phyloP scores from a whole-genome alignment of 2,329 filamentous ascomycete species.

The Arthrobotrys sphaeroides region DNA sequence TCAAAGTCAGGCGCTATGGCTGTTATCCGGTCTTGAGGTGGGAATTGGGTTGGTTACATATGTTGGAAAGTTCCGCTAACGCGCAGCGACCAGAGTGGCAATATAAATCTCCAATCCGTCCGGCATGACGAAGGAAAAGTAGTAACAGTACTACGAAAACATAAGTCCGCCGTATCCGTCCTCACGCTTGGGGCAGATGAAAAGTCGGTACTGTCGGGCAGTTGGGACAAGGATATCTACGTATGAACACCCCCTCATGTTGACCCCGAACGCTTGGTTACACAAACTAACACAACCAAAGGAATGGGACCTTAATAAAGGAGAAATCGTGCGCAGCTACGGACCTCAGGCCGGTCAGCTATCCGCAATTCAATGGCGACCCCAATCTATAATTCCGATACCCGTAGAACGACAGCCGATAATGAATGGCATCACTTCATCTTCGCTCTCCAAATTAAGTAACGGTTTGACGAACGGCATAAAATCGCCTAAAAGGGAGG shows the following conservation, averaged over 20 bases:
- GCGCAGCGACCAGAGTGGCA: conserved; percentile 69
- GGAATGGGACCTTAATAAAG: conserved; percentile 94
- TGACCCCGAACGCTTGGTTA: not conserved
- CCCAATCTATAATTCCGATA: conserved; percentile 76
- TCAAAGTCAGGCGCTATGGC: conserved; percentile 88
- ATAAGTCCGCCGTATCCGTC: conserved; percentile 91
- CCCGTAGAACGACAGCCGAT: conserved; percentile 69
- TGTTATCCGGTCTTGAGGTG: conserved; percentile 82
- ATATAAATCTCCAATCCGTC: conserved; percentile 91
- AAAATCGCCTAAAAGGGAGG: conserved; percentile 41
- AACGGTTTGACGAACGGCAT: conserved; percentile 56
- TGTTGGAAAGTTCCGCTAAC: not conserved
- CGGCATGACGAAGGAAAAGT: conserved; percentile 93
- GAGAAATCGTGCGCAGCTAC: conserved; percentile 78
- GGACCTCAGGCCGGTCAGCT: conserved; percentile 79
- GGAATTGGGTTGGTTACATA: not conserved
- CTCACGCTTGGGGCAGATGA: conserved; percentile 84
- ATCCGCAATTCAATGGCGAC: conserved; percentile 84
- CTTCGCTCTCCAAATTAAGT: conserved; percentile 55
- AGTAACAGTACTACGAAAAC: conserved; percentile 80
- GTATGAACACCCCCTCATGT: conserved; percentile 9
- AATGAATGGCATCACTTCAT: conserved; percentile 66
- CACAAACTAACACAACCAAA: conserved; percentile 12
- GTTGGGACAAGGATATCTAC: conserved; percentile 93
- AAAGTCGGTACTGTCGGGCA: conserved; percentile 84